Base-by-base conservation (phyloP, 2,329 filamentous ascomycete species). In the Pseudogymnoascus sp. region DNA sequence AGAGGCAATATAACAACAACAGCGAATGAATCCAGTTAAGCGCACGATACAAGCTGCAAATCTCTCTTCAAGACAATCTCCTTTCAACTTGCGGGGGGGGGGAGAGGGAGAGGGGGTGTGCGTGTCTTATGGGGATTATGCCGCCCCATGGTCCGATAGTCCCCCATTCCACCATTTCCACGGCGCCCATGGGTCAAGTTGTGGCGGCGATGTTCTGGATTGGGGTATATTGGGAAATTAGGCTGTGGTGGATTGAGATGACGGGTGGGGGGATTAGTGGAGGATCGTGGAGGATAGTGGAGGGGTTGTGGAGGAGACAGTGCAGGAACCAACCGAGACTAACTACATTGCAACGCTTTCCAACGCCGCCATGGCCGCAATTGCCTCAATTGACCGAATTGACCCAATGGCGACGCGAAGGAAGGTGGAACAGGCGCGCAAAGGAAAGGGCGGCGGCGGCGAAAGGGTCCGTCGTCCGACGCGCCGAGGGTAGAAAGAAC, bases 141-240 rank as follows among this genome's bases (percentile, higher is more conserved):
- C 47, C n/a, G n/a, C 47, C 47, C 47, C 25, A 53, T 31, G 31
- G 5, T 7, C 4, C 14, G 14, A 28, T 14, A 11, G 16, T 42
- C 37, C 37, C 37, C 37, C 37, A 38, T 38, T 16, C 37, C 37
- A 7, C 37, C 37, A 6, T 38, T 18, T n/a, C 7, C 25, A 56
- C 25, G n/a, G 47, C 50, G n/a, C 50, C 28, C 25, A 56, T 56
- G n/a, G n/a, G 10, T 21, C 10, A 18, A 56, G 10, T 4, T 56
- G 50, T 56, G 50, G 50, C 50, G 50, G 50, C 50, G 50, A 33
- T 56, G 50, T 56, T 56, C 50, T 56, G 28, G n/a, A 33, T 56
- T 56, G 50, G n/a, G 50, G 10, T 28, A 56, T 56, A 56, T 56
- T 56, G 50, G 50, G 50, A 56, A 56, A 56, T 56, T 33, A 56